Evolutionary conservation across 2,329 filamentous ascomycete genomes (phyloP).

Genomic region (Mycogone perniciosa): DNA sequence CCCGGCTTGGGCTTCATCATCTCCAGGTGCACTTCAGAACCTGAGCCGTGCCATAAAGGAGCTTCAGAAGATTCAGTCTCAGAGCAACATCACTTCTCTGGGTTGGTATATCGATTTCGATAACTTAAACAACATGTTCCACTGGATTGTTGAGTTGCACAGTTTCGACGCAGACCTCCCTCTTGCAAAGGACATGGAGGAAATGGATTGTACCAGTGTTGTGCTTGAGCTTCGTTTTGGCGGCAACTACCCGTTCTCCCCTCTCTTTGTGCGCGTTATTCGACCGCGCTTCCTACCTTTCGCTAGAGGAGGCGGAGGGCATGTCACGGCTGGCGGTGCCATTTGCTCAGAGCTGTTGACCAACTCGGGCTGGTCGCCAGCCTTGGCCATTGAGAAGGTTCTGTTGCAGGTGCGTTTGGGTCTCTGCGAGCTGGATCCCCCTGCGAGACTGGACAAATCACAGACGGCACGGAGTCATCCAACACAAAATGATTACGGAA

Average conservation of each 20-base stretch:
- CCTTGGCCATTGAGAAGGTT: slow-evolving; percentile 68
- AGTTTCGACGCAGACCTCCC: slow-evolving; percentile 66
- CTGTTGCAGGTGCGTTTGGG: slow-evolving; percentile 76
- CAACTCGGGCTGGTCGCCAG: slow-evolving; percentile 73
- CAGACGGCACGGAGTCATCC: not conserved
- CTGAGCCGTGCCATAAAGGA: slow-evolving; percentile 49
- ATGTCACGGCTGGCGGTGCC: slow-evolving; percentile 78
- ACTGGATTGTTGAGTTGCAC: slow-evolving; percentile 88
- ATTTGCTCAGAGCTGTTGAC: slow-evolving; percentile 82
- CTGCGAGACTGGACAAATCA: slow-evolving; percentile 56
- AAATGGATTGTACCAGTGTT: slow-evolving; percentile 54
- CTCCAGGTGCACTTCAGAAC: slow-evolving; percentile 19
- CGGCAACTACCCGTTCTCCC: slow-evolving; percentile 65
- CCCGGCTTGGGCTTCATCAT: slow-evolving; percentile 26
- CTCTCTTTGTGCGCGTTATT: slow-evolving; percentile 79
- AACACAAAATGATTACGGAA: slow-evolving; percentile 48
- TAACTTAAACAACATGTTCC: slow-evolving; percentile 68
- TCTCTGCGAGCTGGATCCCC: slow-evolving; percentile 62
- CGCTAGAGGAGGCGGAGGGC: slow-evolving; percentile 67
- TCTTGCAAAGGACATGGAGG: slow-evolving; percentile 68
- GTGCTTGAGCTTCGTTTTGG: slow-evolving; percentile 80
- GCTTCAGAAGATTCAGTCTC: slow-evolving; percentile 58
- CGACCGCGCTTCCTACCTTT: slow-evolving; percentile 74
- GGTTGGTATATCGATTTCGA: slow-evolving; percentile 76
- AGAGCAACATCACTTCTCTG: slow-evolving; percentile 55